These are phyloP conservation scores for Chlamydomonas sp. DNA, from an alignment of 139 green algal genomes.

Conservation along the genomic window DNA sequence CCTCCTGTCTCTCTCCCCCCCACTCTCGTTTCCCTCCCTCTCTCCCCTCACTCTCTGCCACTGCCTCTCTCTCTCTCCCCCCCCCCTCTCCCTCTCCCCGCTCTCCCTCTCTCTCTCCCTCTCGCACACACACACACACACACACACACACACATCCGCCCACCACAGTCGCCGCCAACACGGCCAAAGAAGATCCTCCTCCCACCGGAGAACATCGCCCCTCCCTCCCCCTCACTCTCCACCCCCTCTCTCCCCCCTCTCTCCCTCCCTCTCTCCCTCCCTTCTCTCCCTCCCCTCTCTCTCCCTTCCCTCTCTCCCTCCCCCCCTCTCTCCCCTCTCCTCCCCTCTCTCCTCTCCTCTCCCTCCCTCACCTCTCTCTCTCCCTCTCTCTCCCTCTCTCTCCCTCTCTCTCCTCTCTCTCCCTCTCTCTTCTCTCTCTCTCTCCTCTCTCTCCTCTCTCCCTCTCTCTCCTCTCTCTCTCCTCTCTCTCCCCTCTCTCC, in stretches of 20 bases:
- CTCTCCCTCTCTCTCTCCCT: too few relatives aligned
- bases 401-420: slow-evolving; percentile 12
- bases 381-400: slow-evolving; percentile 1
- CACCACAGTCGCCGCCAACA: too few relatives aligned
- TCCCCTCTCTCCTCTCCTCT: neutral
- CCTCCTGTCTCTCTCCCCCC: neutral
- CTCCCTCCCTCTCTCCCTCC: neutral
- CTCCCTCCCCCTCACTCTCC: too few relatives aligned
- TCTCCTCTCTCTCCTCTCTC: too few relatives aligned
- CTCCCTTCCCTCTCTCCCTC: neutral
- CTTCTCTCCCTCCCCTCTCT: neutral
- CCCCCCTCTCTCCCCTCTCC: neutral
- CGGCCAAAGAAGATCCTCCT: too few relatives aligned
- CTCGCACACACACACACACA: too few relatives aligned
- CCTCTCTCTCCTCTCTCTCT: too few relatives aligned
- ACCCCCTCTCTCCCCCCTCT: neutral
- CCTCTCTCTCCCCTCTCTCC: too few relatives aligned
- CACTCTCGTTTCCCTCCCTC: neutral
- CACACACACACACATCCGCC: too few relatives aligned
- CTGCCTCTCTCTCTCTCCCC: neutral
- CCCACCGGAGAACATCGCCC: too few relatives aligned
- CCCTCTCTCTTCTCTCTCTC: neutral
- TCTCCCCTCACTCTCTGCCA: neutral
- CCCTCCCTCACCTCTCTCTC: too few relatives aligned
- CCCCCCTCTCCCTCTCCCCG: neutral